Base-by-base conservation (phyloP, 768 basidiomycete genomes). In the Tulasnella calospora region DNA sequence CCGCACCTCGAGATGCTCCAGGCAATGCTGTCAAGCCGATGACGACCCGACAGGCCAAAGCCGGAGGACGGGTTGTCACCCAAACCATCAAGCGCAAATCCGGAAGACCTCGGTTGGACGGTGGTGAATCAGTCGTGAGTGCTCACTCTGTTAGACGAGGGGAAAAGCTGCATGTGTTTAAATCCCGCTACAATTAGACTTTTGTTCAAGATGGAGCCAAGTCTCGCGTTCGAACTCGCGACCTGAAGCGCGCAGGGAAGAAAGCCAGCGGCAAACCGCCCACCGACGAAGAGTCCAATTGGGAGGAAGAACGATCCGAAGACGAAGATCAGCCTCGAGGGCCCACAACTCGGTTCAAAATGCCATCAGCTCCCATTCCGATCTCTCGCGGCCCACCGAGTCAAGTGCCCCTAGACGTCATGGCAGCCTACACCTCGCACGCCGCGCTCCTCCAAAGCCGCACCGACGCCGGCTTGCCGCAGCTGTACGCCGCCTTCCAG, bases 361-460 rank as follows among this genome's bases (percentile, higher is more conserved):
- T 67, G 17, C 61, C 61, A 7, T 9, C 27, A 33, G 27, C 61
- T 67, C 61, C 30, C 30, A 3, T 35, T 19, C 27, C 61, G 12
- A 10, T n/a, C 3, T 8, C 51, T n/a, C 61, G 61, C 27, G 30
- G 30, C 19, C 61, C 61, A 67, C 33, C 61, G 27, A 30, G 27
- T 13, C 61, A 36, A n/a, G 36, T 76, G 3, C 75, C 75, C 5
- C 30, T 35, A 76, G 51, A 76, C 36, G 57, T 78, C 71, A 21
- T 78, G 23, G 70, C 44, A 10, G 77, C 77, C 0, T 78, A 71
- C 77, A 38, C 71, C 13, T 30, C 30, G 40, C 77, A 78, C 67
- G 12, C 70, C 35, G 67, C 77, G 1, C 35, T 71, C 71, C 77
- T 78, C 2, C 44, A 71, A 41, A 72, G 41, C 19, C 77, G 77